Evolutionary conservation across 2,329 filamentous ascomycete genomes (phyloP).

Genomic region (Aspergillus sp.): DNA sequence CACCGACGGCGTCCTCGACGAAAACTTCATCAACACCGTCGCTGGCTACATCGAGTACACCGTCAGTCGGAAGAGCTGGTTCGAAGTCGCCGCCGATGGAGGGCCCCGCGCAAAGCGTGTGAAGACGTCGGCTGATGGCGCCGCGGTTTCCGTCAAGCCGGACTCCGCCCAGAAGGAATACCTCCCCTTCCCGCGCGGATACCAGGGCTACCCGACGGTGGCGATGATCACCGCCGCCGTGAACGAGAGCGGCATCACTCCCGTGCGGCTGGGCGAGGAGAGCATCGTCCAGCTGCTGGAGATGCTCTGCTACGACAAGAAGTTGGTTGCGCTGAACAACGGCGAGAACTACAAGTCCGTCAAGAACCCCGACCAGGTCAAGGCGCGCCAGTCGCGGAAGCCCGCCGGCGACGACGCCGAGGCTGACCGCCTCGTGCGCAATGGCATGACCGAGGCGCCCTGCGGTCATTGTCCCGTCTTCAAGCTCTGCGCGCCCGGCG

Average conservation of each 20-base stretch:
- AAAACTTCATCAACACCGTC: slow-evolving; percentile 78
- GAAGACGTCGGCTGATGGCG: slow-evolving; percentile 29
- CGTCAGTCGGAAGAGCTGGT: slow-evolving; percentile 71
- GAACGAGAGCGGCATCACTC: slow-evolving; percentile 66
- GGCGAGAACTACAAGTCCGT: slow-evolving; percentile 51
- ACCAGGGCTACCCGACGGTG: slow-evolving; percentile 77
- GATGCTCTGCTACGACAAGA: slow-evolving; percentile 83
- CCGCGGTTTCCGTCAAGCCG: slow-evolving; percentile 31
- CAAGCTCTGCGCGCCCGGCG: slow-evolving; percentile 85
- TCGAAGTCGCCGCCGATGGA: slow-evolving; percentile 45
- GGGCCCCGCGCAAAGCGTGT: slow-evolving; percentile 42
- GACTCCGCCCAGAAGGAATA: slow-evolving; percentile 31
- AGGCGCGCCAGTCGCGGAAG: slow-evolving; percentile 34
- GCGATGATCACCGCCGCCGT: slow-evolving; percentile 74
- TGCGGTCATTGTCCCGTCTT: slow-evolving; percentile 93
- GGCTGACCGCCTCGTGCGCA: slow-evolving; percentile 51
- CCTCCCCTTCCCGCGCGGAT: slow-evolving; percentile 61
- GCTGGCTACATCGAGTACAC: slow-evolving; percentile 71
- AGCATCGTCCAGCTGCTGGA: slow-evolving; percentile 86
- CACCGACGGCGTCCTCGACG: slow-evolving; percentile 84
- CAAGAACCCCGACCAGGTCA: slow-evolving; percentile 38
- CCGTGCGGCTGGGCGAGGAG: slow-evolving; percentile 65
- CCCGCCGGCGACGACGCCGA: slow-evolving; percentile 26
- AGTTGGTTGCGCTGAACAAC: slow-evolving; percentile 63
- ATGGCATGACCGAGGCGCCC: slow-evolving; percentile 82